phyloP scores from a whole-genome alignment of 768 basidiomycete species.

The Kwoniella dejecticola region DNA sequence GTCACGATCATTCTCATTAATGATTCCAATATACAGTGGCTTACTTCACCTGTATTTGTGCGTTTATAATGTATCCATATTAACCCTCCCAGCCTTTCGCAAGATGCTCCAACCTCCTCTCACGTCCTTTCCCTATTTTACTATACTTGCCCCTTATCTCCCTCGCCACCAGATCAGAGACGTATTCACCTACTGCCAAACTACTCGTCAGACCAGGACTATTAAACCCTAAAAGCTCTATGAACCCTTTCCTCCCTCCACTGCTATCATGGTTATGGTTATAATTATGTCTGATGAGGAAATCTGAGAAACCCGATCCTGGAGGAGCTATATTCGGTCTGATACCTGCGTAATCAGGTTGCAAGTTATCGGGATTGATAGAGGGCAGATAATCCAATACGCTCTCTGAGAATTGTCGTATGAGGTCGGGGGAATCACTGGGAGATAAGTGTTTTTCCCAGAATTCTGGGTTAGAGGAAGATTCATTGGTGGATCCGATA shows the following conservation, averaged over 20 bases:
- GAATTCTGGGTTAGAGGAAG: conserved; percentile 20
- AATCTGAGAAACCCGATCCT: conserved; percentile 78
- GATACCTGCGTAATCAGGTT: conserved; percentile 53
- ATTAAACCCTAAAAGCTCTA: conserved; percentile 86
- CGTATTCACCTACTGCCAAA: conserved; percentile 81
- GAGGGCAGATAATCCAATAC: conserved; percentile 58
- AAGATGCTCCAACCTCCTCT: conserved; percentile 23
- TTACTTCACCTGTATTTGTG: no score
- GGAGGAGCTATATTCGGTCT: conserved; percentile 83
- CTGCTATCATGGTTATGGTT: no score
- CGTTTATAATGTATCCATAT: neutral
- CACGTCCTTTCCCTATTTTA: conserved; percentile 12
- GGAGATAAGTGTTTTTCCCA: conserved; percentile 33
- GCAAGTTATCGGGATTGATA: conserved; percentile 41
- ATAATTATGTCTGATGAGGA: conserved; percentile 64
- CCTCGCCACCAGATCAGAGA: conserved; percentile 61
- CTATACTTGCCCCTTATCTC: conserved; percentile 29
- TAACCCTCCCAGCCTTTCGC: conserved; percentile 38
- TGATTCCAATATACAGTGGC: no score
- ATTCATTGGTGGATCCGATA: conserved; percentile 62
- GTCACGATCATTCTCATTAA: no score
- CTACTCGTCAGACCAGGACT: conserved; percentile 86
- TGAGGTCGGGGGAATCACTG: conserved; percentile 15
- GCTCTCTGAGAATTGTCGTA: conserved; percentile 67
- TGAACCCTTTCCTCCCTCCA: conserved; percentile 65